Evolutionary conservation across 768 basidiomycete species (phyloP), one percentile per base, ranked within the genome.

Genomic region (Cantharellus anzutake): DNA sequence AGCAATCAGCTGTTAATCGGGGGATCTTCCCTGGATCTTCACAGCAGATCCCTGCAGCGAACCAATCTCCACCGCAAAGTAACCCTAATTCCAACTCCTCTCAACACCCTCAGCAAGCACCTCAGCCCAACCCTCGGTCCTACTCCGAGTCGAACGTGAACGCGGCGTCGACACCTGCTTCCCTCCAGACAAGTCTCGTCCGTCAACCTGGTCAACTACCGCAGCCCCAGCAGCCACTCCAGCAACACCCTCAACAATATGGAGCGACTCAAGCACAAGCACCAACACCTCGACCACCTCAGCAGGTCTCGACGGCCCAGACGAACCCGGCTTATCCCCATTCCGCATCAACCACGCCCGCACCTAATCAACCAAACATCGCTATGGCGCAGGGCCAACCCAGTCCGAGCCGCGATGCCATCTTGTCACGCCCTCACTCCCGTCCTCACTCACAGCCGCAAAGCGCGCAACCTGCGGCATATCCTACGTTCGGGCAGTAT

Each of bases 171-270:
- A 29, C 58, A 39, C 41, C 5, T 42, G 34, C 20, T 7, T 7
- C 40, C 35, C 11, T 5, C 57, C 7, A 16, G 7, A 58, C n/a
- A 35, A 42, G 42, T 39, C 42, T 14, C 14, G n/a, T 11, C 34
- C 16, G 42, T 40, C 44, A 51, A 50, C 42, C 42, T 44, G 48
- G 42, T 50, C 58, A 42, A 42, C 60, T 40, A n/a, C 56, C 39
- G 34, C 60, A 60, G 39, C 53, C 55, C 4, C 2, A 4, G 3
- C 60, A 58, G 34, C 60, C 14, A 55, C 52, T 37, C 7, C 52
- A 55, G 52, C 52, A 61, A 51, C 60, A 41, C 16, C 60, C 58
- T 29, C 60, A 60, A 60, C 60, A 60, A 35, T 51, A 40, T 35
- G 44, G 56, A 60, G 57, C 52, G 37, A 44, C 37, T 29, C 61